These are phyloP conservation scores for Suillus americanus DNA, from an alignment of 768 basidiomycete species.

Conservation along the genomic window DNA sequence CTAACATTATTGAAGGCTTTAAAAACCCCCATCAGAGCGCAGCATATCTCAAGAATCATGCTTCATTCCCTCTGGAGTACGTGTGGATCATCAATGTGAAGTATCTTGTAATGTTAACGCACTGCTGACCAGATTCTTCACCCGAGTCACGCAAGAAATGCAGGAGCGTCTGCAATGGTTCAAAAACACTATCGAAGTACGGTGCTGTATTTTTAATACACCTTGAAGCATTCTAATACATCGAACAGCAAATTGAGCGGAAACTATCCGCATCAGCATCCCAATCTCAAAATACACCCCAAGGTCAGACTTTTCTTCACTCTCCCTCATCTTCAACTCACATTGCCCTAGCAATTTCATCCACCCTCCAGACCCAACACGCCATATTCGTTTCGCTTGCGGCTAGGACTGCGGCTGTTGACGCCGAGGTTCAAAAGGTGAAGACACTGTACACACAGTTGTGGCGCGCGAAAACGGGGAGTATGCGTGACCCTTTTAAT, in stretches of 20 bases:
- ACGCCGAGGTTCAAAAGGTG: constrained; percentile 75
- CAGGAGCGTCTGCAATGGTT: constrained; percentile 73
- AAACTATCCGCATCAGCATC: constrained; percentile 68
- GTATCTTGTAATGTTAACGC: not conserved
- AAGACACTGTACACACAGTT: constrained; percentile 74
- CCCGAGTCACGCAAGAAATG: constrained; percentile 70
- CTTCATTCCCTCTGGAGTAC: constrained; percentile 81
- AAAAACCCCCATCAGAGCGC: constrained; percentile 71
- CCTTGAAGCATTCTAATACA: not conserved
- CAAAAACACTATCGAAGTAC: constrained; percentile 76
- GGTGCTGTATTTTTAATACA: not conserved
- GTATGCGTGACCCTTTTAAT: constrained; percentile 81
- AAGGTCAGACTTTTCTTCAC: constrained; percentile 45
- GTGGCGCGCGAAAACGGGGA: constrained; percentile 80
- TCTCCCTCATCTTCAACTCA: constrained; percentile 9
- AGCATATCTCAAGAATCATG: constrained; percentile 72
- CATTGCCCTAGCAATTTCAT: constrained; percentile 54
- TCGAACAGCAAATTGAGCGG: constrained; percentile 62
- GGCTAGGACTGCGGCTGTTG: constrained; percentile 69
- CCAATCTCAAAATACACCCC: constrained; percentile 69
- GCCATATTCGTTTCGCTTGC: constrained; percentile 75
- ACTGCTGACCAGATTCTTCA: constrained; percentile 56
- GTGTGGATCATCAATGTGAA: constrained; percentile 18
- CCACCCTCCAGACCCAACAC: constrained; percentile 81
- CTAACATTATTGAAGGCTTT: constrained; percentile 76